phyloP scores from a whole-genome alignment of 805 yeast species.

The Ogataea zsoltii region DNA sequence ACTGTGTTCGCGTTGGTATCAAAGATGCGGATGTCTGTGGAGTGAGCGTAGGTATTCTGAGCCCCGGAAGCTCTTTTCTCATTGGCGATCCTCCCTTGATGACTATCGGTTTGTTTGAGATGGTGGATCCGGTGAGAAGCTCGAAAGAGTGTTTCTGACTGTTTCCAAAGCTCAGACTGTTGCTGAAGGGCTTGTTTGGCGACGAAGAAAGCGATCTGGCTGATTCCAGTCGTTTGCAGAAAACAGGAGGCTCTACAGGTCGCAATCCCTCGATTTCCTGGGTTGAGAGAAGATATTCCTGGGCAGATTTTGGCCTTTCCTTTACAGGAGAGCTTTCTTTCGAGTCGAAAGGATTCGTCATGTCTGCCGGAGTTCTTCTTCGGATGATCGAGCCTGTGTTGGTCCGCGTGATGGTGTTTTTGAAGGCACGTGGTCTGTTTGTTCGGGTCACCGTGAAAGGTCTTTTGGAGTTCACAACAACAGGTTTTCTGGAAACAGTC shows the following conservation, averaged over 20 bases:
- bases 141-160: constrained; percentile 6
- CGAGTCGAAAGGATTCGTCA: constrained; percentile 30
- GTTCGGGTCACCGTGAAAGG: constrained; percentile 5
- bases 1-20: constrained; percentile 10
- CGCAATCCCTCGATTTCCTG: background rate
- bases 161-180: background rate
- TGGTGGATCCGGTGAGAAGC: constrained; percentile 18
- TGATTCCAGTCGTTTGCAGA: constrained; percentile 6
- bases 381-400: constrained; percentile 26
- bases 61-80: constrained; percentile 10
- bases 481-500: background rate
- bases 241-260: constrained; percentile 21
- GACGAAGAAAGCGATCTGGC: background rate
- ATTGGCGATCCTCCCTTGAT: constrained; percentile 32
- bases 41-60: constrained; percentile 8
- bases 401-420: constrained; percentile 1
- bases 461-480: constrained; percentile 5
- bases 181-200: background rate
- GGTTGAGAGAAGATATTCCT: background rate
- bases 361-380: constrained; percentile 15
- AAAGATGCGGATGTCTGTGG: constrained; percentile 4
- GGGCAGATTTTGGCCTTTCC: constrained; percentile 3
- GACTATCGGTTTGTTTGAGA: constrained; percentile 29
- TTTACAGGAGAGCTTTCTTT: constrained; percentile 24
- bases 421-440: background rate